phyloP scores from a whole-genome alignment of 352 stramenopile species.

The Thalassiosira hispida region DNA sequence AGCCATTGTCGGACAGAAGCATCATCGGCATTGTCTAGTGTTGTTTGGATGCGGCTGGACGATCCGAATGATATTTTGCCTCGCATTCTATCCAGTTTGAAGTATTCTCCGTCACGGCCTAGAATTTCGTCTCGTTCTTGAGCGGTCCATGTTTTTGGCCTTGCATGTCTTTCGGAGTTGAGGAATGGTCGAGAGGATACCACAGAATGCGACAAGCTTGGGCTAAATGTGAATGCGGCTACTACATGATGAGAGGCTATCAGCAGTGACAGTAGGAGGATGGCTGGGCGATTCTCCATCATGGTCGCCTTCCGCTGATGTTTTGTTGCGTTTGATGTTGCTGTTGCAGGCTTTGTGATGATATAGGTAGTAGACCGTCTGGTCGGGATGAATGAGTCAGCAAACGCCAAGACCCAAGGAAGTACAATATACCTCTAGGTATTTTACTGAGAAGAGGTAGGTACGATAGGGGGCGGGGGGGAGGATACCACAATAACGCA shows the following conservation, averaged over 20 bases:
- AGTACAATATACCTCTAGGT: too few species aligned
- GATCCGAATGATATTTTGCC: conserved; percentile 78
- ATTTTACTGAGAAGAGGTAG: too few species aligned
- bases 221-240: conserved; percentile 16
- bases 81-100: conserved; percentile 63
- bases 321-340: too few species aligned
- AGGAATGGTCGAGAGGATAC: not conserved
- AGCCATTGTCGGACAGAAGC: conserved; percentile 64
- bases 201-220: conserved; percentile 12
- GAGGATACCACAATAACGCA: not conserved
- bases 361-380: too few species aligned
- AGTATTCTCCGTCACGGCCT: conserved; percentile 68
- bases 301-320: not conserved
- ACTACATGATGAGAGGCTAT: conserved; percentile 16
- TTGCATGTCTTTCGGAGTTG: conserved; percentile 20
- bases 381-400: too few species aligned
- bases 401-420: too few species aligned
- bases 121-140: conserved; percentile 66
- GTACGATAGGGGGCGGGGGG: too few species aligned
- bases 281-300: not conserved
- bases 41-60: conserved; percentile 63
- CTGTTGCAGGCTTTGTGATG: too few species aligned
- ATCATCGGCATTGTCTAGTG: conserved; percentile 48
- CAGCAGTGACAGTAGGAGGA: conserved; percentile 14
- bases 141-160: conserved; percentile 34